These are phyloP conservation scores for Penicillium canariense DNA, from an alignment of 495 filamentous ascomycete genomes.

Conservation along the genomic window DNA sequence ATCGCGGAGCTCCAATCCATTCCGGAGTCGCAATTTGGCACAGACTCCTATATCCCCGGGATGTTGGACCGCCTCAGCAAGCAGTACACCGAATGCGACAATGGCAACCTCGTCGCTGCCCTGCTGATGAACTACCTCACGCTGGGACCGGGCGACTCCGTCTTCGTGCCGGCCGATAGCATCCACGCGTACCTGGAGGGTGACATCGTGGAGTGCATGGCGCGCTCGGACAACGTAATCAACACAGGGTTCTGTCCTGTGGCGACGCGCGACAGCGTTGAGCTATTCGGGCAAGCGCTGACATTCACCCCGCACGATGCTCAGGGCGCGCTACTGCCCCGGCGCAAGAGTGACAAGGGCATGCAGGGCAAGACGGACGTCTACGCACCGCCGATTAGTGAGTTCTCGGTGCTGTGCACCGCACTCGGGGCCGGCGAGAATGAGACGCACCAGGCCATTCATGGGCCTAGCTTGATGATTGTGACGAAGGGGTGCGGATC, in stretches of 20 bases:
- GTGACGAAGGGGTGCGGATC: constrained; percentile 59
- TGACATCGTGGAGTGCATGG: constrained; percentile 86
- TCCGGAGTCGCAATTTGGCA: constrained; percentile 49
- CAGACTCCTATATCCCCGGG: constrained; percentile 56
- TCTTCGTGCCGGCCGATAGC: constrained; percentile 75
- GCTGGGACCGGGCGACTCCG: constrained; percentile 61
- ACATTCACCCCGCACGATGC: constrained; percentile 59
- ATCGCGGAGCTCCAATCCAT: constrained; percentile 49
- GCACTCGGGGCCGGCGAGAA: constrained; percentile 54
- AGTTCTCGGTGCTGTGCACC: constrained; percentile 68
- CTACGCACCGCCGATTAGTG: constrained; percentile 67
- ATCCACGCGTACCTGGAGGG: constrained; percentile 78
- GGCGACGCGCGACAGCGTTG: constrained; percentile 58
- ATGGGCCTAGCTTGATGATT: constrained; percentile 65
- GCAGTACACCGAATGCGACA: constrained; percentile 57
- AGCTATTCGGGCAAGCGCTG: constrained; percentile 59
- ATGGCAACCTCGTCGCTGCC: constrained; percentile 63
- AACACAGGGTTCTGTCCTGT: constrained; percentile 72
- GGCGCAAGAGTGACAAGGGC: constrained; percentile 51
- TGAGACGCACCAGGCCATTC: constrained; percentile 55
- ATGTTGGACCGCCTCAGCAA: constrained; percentile 62
- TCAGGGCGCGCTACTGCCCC: constrained; percentile 51
- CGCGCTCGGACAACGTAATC: constrained; percentile 74
- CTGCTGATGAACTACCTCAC: constrained; percentile 71
- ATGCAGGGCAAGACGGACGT: constrained; percentile 56